Evolutionary conservation across 2,329 filamentous ascomycete species (phyloP).

Genomic region (Zymoseptoria pseudotritici): DNA sequence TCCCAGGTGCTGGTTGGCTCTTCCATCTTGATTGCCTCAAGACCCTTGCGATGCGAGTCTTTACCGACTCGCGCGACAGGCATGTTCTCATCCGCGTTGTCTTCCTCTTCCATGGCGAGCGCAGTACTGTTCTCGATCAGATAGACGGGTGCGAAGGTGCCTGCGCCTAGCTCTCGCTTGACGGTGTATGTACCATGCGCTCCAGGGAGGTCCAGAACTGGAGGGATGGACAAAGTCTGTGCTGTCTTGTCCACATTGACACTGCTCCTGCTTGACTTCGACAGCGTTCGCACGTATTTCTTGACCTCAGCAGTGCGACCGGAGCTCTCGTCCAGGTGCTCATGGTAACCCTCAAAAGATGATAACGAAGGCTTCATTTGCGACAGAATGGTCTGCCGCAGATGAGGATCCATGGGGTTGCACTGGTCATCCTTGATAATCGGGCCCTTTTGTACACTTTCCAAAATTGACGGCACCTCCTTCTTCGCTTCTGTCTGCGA

Average conservation of each 20-base stretch:
- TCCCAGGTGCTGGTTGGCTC: conserved; percentile 85
- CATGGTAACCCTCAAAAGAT: conserved; percentile 72
- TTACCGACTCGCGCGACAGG: conserved; percentile 51
- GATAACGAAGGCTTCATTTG: conserved; percentile 65
- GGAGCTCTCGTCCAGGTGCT: conserved; percentile 57
- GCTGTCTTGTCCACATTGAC: conserved; percentile 53
- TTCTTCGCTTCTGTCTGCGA: conserved; percentile 26
- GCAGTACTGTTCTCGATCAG: conserved; percentile 60
- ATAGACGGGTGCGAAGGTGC: conserved; percentile 93
- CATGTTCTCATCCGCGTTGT: conserved; percentile 39
- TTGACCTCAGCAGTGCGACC: conserved; percentile 69
- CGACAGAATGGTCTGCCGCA: conserved; percentile 67
- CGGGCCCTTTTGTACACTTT: conserved; percentile 52
- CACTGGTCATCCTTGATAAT: conserved; percentile 78
- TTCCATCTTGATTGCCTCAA: conserved; percentile 94
- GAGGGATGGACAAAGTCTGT: conserved; percentile 51
- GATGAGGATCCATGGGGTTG: conserved; percentile 75
- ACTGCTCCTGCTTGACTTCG: conserved; percentile 49
- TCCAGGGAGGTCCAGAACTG: conserved; percentile 61
- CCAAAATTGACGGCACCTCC: conserved; percentile 25
- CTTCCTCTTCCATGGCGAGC: conserved; percentile 28
- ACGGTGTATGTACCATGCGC: conserved; percentile 64
- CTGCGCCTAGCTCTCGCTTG: conserved; percentile 79
- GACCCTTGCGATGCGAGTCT: conserved; percentile 48
- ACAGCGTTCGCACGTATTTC: conserved; percentile 65